Base-by-base conservation (phyloP, 2,329 filamentous ascomycete genomes). In the Colletotrichum brevisporum region DNA sequence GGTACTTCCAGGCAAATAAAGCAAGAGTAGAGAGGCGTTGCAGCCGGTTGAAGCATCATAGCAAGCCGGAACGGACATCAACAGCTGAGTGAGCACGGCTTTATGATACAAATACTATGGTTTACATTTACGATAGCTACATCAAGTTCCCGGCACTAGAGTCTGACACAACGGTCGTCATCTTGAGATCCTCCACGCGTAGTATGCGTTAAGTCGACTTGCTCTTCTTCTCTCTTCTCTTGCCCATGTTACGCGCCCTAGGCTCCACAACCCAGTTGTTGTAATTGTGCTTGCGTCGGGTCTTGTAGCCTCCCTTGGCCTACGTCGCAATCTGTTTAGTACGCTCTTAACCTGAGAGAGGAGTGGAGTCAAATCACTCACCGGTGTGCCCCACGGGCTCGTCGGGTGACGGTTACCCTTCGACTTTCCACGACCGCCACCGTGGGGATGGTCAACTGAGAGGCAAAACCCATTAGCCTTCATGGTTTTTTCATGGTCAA, bases 361-460 rank as follows among this genome's bases (percentile, higher is more conserved):
- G 10, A 12, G 12, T 18, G 18, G 13, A 57, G 45, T 48, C 43
- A 51, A 31, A 71, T 47, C 73, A 89, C 94, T 84, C 92, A 97
- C 94, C 78, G 94, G 95, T 78, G 90, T 92, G 79, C 97, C 96
- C 96, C 97, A 99, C 68, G 96, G 96, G 83, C 94, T 97, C 75
- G 96, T 94, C 41, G 97, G 96, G 78, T 97, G 88, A 71, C 95
- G 90, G 79, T 98, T 97, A 90, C 96, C 94, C 93, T 99, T 99
- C 67, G 94, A 98, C 85, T 99, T 99, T 85, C 96, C 96, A 87
- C 97, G 90, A 83, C 96, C 96, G 92, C 96, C 96, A 89, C 96
- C 96, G 81, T 99, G 96, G 77, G 96, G 96, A 87, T 99, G 96
- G 78, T 99, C 96, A 76, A 91, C 93, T 90, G 76, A 70, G 58